Conservation (phyloP, 306 rosid species). For the Dalbergia oliveri region DNA sequence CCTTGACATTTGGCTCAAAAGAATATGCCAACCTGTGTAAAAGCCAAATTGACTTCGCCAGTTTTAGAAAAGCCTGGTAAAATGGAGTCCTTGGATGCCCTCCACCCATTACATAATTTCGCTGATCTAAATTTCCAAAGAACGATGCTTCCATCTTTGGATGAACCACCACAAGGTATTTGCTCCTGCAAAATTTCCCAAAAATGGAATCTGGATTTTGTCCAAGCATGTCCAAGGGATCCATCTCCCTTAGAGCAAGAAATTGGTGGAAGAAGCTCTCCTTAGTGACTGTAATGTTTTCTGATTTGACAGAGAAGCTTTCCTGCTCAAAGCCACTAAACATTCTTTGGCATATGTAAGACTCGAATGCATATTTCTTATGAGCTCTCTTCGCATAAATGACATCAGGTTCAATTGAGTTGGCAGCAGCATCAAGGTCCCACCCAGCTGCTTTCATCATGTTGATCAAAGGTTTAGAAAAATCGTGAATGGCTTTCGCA, state of each 20-base stretch:
- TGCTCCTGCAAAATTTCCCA: constrained; percentile 92
- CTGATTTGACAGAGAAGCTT: constrained; percentile 71
- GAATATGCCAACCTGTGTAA: constrained; percentile 88
- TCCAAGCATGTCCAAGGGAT: constrained; percentile 94
- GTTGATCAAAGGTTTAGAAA: constrained; percentile 96
- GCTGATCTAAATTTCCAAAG: constrained; percentile 93
- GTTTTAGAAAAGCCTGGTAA: constrained; percentile 93
- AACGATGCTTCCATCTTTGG: constrained; percentile 97
- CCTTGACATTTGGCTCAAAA: constrained; percentile 82
- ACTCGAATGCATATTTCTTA: constrained; percentile 98
- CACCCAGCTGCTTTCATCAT: constrained; percentile 99
- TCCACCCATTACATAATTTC: constrained; percentile 84
- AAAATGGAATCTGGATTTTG: constrained; percentile 92
- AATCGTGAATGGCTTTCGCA: constrained; percentile 92
- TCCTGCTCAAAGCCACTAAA: constrained; percentile 94
- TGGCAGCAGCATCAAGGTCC: constrained; percentile 99
- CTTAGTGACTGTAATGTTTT: constrained; percentile 58
- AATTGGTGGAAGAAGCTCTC: constrained; percentile 89
- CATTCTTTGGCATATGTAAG: constrained; percentile 96
- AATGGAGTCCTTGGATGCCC: constrained; percentile 99
- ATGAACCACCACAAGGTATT: constrained; percentile 89
- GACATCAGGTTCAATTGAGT: constrained; percentile 82
- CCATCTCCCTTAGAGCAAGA: constrained; percentile 89
- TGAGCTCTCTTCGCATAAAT: constrained; percentile 95
- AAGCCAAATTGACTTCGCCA: constrained; percentile 94